These are phyloP conservation scores for Boletus speciosus DNA, from an alignment of 768 basidiomycete species.

Conservation along the genomic window DNA sequence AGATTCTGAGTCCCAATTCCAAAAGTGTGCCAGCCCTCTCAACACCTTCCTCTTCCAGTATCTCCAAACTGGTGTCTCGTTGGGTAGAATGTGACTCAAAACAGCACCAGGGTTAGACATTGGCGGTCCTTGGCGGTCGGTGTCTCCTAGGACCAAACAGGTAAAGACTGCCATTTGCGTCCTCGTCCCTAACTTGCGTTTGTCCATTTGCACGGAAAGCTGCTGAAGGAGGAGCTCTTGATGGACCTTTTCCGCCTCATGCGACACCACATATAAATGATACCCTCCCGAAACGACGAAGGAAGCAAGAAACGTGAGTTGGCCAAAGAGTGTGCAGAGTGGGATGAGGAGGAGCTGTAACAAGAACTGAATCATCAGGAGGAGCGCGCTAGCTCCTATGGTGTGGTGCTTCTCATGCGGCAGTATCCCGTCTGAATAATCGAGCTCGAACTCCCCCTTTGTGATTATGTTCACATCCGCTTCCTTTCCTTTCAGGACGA, in stretches of 20 bases:
- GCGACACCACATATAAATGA: constrained; percentile 28
- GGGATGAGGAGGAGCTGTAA: constrained; percentile 31
- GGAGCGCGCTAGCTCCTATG: constrained; percentile 24
- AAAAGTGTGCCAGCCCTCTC: constrained; percentile 14
- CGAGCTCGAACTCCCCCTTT: constrained; percentile 32
- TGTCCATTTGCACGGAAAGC: constrained; percentile 12
- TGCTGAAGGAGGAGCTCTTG: constrained; percentile 12
- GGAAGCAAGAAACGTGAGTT: constrained; percentile 28
- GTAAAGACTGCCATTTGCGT: constrained; percentile 30
- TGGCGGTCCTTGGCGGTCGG: not conserved
- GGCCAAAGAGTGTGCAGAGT: constrained; percentile 30
- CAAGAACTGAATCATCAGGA: constrained; percentile 29
- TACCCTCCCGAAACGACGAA: constrained; percentile 32
- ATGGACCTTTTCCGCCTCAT: constrained; percentile 29
- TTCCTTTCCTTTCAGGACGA: constrained; percentile 30
- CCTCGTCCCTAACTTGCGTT: constrained; percentile 19
- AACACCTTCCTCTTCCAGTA: constrained; percentile 26
- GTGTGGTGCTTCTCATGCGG: constrained; percentile 2
- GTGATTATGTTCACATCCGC: constrained; percentile 27
- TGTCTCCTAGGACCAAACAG: constrained; percentile 20
- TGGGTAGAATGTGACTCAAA: constrained; percentile 22
- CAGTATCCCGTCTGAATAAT: constrained; percentile 12
- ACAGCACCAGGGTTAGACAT: constrained; percentile 1
- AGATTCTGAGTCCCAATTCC: not conserved
- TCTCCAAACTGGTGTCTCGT: constrained; percentile 27